A percentile compares a stretch with the other conserved stretches of the same genome.
Conservation (phyloP, 2,329 filamentous ascomycete species). For the Pezicula rhizophila region DNA sequence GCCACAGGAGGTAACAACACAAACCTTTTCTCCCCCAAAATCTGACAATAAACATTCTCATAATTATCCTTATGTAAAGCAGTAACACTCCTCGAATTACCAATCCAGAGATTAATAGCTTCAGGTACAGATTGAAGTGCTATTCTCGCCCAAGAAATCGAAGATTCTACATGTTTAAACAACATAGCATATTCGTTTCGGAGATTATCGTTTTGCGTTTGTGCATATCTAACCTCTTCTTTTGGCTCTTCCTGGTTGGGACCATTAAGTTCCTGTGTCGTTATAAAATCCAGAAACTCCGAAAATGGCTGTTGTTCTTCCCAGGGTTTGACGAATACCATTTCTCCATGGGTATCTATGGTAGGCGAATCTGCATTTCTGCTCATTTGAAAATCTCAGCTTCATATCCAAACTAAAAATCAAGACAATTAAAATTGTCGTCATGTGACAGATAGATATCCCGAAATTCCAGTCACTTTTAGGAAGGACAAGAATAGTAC, state of each 20-base stretch:
- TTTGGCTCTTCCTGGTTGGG: conserved; percentile 19
- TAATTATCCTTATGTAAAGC: conserved; percentile 79
- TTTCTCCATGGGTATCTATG: conserved; percentile 23
- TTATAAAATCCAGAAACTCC: conserved; percentile 56
- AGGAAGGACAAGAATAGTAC: conserved; percentile 15
- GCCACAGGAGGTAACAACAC: conserved; percentile 66
- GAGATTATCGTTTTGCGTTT: conserved; percentile 81
- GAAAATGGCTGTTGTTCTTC: conserved; percentile 59
- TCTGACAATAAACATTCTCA: conserved; percentile 77
- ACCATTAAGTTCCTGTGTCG: conserved; percentile 44
- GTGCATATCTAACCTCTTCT: conserved; percentile 61
- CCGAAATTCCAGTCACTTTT: conserved; percentile 9
- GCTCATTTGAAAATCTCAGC: not conserved
- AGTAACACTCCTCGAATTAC: conserved; percentile 63
- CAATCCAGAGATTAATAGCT: conserved; percentile 79
- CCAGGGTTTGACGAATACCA: conserved; percentile 65
- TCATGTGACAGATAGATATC: no score
- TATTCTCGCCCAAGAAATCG: conserved; percentile 67
- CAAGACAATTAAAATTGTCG: no score
- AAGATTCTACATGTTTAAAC: conserved; percentile 54
- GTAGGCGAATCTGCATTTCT: conserved; percentile 50
- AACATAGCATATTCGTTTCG: conserved; percentile 64
- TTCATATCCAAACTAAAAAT: not conserved
- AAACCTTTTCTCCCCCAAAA: conserved; percentile 69
- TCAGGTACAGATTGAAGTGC: conserved; percentile 62